Evolutionary conservation across 1,139 yeast species (phyloP).

Genomic region (Chernovozyma aurita): DNA sequence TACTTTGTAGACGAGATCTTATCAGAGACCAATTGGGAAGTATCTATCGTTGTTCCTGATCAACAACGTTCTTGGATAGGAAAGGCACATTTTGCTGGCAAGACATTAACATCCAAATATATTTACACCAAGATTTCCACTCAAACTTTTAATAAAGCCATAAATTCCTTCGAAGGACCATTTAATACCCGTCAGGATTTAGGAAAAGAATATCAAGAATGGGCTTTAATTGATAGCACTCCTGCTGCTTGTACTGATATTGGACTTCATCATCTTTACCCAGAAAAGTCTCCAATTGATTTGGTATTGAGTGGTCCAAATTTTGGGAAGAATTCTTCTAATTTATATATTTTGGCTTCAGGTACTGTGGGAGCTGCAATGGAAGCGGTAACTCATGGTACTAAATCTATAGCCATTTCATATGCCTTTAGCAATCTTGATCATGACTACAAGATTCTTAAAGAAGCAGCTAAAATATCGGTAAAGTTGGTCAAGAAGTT

Average conservation of each 20-base stretch:
- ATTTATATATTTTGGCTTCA: slow-evolving; percentile 83
- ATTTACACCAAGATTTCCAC: slow-evolving; percentile 50
- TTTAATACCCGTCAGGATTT: slow-evolving; percentile 42
- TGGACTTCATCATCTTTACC: slow-evolving; percentile 71
- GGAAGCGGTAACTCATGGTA: slow-evolving; percentile 85
- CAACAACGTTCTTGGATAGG: slow-evolving; percentile 92
- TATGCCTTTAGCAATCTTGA: slow-evolving; percentile 64
- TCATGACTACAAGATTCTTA: slow-evolving; percentile 51
- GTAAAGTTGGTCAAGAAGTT: slow-evolving; percentile 60
- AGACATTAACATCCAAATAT: slow-evolving; percentile 63
- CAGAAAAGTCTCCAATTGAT: slow-evolving; percentile 60
- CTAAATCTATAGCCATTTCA: slow-evolving; percentile 73
- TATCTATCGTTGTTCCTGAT: slow-evolving; percentile 80
- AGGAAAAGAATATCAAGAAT: slow-evolving; percentile 52
- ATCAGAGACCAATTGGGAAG: slow-evolving; percentile 70
- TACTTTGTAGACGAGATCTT: slow-evolving; percentile 70
- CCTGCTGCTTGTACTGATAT: slow-evolving; percentile 96
- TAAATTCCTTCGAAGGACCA: slow-evolving; percentile 66
- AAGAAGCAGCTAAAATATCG: slow-evolving; percentile 65
- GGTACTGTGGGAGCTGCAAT: slow-evolving; percentile 98
- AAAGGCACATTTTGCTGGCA: slow-evolving; percentile 93
- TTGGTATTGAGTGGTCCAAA: slow-evolving; percentile 92
- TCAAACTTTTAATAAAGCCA: slow-evolving; percentile 15
- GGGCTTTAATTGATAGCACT: slow-evolving; percentile 85
- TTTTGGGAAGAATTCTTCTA: slow-evolving; percentile 87